These are phyloP conservation scores for Aspergillus sp. DNA, from an alignment of 2,329 filamentous ascomycete genomes.

Conservation along the genomic window DNA sequence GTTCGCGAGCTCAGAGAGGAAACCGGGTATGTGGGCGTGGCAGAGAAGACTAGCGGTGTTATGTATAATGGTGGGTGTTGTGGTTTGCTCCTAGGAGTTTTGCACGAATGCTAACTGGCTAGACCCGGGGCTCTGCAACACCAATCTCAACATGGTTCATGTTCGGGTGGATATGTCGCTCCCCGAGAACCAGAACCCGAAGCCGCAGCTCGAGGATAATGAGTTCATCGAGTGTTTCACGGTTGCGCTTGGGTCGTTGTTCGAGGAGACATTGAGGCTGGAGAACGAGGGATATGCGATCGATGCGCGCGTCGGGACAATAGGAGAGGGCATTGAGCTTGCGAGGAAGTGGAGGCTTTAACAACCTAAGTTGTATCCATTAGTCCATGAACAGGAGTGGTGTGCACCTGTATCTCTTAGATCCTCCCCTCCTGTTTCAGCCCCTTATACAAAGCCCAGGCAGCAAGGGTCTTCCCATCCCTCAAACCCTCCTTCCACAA, in stretches of 20 bases:
- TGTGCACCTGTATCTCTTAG: slow-evolving; percentile 6
- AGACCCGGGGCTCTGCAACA: slow-evolving; percentile 42
- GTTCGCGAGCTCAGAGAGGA: slow-evolving; percentile 53
- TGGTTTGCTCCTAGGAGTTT: too few relatives aligned
- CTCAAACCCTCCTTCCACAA: slow-evolving; percentile 47
- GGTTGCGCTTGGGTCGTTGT: slow-evolving; percentile 55
- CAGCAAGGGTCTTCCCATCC: slow-evolving; percentile 49
- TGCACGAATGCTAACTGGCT: neutral
- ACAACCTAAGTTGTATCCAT: slow-evolving; percentile 1
- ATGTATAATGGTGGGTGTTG: slow-evolving; percentile 36
- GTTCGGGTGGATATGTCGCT: slow-evolving; percentile 60
- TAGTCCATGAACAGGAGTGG: neutral
- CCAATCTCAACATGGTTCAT: slow-evolving; percentile 52
- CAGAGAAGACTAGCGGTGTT: slow-evolving; percentile 31
- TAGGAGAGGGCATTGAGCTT: slow-evolving; percentile 69
- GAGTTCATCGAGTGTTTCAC: slow-evolving; percentile 77
- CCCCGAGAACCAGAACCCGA: slow-evolving; percentile 59
- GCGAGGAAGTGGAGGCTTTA: slow-evolving; percentile 43
- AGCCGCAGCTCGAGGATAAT: slow-evolving; percentile 64
- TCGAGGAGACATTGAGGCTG: slow-evolving; percentile 56
- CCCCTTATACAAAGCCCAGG: slow-evolving; percentile 47
- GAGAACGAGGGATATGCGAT: slow-evolving; percentile 67
- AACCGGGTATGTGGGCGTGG: slow-evolving; percentile 50
- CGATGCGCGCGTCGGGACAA: slow-evolving; percentile 65
- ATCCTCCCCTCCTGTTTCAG: slow-evolving; percentile 40